Conservation (phyloP, 2,329 filamentous ascomycete species). For the Fusarium lyarnte region DNA sequence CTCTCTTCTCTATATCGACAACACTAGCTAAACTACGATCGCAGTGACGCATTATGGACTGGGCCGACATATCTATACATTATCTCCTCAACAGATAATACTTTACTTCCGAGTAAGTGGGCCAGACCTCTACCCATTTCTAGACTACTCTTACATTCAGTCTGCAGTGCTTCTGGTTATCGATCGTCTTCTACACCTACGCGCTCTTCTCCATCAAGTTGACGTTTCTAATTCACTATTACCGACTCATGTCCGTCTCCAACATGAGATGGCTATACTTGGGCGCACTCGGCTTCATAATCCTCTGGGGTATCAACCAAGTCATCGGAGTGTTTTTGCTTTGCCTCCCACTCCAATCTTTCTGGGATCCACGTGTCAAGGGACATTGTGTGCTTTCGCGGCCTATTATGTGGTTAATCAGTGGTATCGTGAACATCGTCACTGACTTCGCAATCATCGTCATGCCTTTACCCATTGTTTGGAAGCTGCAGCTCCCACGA, state of each 20-base stretch:
- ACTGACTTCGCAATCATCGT: slow-evolving; percentile 23
- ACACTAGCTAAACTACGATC: neutral
- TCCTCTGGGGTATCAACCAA: neutral
- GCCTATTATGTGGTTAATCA: slow-evolving; percentile 8
- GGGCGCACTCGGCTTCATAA: neutral
- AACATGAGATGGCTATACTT: slow-evolving; percentile 14
- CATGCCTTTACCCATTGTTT: slow-evolving; percentile 26
- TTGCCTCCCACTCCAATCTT: slow-evolving; percentile 15
- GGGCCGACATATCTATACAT: slow-evolving; percentile 22
- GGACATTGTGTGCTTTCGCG: neutral
- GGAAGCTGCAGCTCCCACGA: slow-evolving; percentile 11
- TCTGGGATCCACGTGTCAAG: slow-evolving; percentile 20
- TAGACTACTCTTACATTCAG: accelerated
- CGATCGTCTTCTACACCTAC: slow-evolving; percentile 19
- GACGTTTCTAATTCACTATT: slow-evolving; percentile 31
- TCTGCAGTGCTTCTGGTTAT: slow-evolving; percentile 31
- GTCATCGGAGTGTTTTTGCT: accelerated
- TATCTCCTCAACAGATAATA: neutral
- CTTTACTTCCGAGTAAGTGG: slow-evolving; percentile 8
- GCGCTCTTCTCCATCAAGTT: slow-evolving; percentile 15
- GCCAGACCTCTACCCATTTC: accelerated
- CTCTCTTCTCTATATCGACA: accelerated
- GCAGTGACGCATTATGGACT: slow-evolving; percentile 35
- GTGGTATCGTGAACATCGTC: slow-evolving; percentile 16
- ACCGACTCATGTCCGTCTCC: slow-evolving; percentile 28